Percentiles rank a stretch among this genome's conserved stretches.
Conservation (phyloP, 805 yeast species). For the Komagataella phaffii region DNA sequence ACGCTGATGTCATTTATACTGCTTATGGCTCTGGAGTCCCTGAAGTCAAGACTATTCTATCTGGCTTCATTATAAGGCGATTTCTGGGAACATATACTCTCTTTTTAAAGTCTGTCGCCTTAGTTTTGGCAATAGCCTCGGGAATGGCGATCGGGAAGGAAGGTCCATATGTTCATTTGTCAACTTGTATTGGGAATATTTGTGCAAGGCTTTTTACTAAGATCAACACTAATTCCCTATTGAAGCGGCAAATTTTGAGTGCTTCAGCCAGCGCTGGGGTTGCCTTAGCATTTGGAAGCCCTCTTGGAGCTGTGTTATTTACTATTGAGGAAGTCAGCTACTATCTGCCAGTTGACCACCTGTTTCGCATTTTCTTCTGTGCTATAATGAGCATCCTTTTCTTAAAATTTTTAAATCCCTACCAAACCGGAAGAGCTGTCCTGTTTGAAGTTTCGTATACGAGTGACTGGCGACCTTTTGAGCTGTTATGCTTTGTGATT, state of each 20-base stretch:
- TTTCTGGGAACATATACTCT: constrained; percentile 40
- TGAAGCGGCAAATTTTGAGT: constrained; percentile 37
- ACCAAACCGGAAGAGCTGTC: constrained; percentile 47
- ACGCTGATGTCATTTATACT: constrained; percentile 22
- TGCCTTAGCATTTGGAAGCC: constrained; percentile 48
- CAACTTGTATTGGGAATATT: constrained; percentile 45
- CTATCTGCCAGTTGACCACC: constrained; percentile 37
- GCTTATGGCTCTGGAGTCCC: constrained; percentile 52
- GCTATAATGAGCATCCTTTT: constrained; percentile 40
- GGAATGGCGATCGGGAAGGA: constrained; percentile 48
- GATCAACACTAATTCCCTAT: constrained; percentile 32
- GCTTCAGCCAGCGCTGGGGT: constrained; percentile 50
- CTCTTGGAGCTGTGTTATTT: constrained; percentile 45
- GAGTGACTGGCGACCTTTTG: constrained; percentile 38
- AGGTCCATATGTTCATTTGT: constrained; percentile 50
- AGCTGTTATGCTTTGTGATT: constrained; percentile 27
- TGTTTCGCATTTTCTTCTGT: constrained; percentile 41
- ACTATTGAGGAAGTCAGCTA: constrained; percentile 44
- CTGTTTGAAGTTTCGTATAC: constrained; percentile 35
- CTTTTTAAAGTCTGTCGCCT: constrained; percentile 30
- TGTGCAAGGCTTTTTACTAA: constrained; percentile 30
- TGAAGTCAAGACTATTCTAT: constrained; percentile 44
- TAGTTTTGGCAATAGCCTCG: constrained; percentile 40
- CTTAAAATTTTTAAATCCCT: constrained; percentile 39
- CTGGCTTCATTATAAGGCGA: constrained; percentile 42